Evolutionary conservation across 768 basidiomycete species (phyloP).

Genomic region (Lanmaoa pseudosensibilis): DNA sequence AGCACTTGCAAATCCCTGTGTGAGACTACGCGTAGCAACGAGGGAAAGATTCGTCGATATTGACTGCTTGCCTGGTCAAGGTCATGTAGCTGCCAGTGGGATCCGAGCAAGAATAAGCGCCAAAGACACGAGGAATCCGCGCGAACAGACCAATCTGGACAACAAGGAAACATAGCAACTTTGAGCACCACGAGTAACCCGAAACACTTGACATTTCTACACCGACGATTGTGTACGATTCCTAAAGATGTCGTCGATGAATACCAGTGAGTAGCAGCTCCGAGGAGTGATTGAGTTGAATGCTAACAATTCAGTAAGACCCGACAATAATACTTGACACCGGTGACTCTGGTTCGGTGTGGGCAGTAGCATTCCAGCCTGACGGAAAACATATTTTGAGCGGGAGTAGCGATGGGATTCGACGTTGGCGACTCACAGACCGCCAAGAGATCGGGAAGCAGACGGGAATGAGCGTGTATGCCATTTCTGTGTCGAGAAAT

Average conservation of each 20-base stretch:
- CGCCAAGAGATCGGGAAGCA: neutral
- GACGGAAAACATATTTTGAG: too few relatives aligned
- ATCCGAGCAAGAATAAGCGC: neutral
- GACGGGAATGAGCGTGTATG: rapidly evolving
- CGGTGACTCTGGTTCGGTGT: neutral
- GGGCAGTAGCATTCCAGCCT: too few relatives aligned
- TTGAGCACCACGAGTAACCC: neutral
- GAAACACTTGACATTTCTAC: too few relatives aligned
- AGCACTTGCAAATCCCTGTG: neutral
- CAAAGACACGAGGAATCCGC: neutral
- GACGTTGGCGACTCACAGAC: neutral
- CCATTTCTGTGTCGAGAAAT: neutral
- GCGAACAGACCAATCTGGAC: too few relatives aligned
- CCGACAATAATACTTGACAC: neutral
- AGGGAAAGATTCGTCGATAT: neutral
- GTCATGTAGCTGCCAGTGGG: too few relatives aligned
- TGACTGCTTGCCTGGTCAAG: neutral
- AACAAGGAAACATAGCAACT: neutral
- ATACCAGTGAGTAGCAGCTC: neutral
- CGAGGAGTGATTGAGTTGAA: neutral
- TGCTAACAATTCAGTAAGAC: neutral
- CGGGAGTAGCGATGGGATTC: neutral
- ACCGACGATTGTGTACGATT: neutral
- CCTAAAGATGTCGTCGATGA: neutral
- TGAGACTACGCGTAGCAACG: too few relatives aligned